Percentiles rank a stretch among this genome's conserved stretches.
phyloP scores from a whole-genome alignment of 2,329 filamentous ascomycete genomes.

The Lasiodiplodia hormozganensis region DNA sequence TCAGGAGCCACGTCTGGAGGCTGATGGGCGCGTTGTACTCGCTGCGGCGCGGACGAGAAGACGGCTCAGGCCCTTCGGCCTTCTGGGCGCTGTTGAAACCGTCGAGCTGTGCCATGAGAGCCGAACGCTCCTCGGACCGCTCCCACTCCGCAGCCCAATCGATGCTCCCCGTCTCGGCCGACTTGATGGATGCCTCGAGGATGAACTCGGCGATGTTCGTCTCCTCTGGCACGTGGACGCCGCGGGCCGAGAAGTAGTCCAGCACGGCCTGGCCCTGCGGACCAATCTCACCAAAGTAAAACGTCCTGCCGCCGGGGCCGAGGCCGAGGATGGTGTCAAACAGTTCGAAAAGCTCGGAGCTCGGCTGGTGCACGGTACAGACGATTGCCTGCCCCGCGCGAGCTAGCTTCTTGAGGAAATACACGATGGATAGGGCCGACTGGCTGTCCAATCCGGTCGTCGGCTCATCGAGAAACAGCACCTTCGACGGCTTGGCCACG shows the following conservation, averaged over 20 bases:
- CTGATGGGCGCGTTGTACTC: slow-evolving; percentile 25
- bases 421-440: slow-evolving; percentile 72
- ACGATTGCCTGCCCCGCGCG: slow-evolving; percentile 80
- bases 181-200: neutral
- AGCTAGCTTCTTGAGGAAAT: slow-evolving; percentile 74
- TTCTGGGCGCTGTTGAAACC: neutral
- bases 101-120: neutral
- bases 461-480: slow-evolving; percentile 78
- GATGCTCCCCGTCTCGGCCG: neutral
- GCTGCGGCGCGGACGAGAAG: neutral
- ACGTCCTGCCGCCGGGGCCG: slow-evolving; percentile 75
- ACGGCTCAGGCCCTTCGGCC: no score
- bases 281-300: slow-evolving; percentile 84
- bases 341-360: slow-evolving; percentile 80
- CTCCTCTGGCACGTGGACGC: slow-evolving; percentile 60
- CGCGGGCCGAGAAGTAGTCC: slow-evolving; percentile 54
- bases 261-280: slow-evolving; percentile 71
- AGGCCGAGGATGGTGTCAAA: slow-evolving; percentile 81
- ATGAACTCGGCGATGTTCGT: slow-evolving; percentile 73
- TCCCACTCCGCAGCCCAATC: neutral
- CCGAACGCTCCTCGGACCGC: neutral
- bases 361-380: slow-evolving; percentile 87
- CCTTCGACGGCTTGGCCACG: slow-evolving; percentile 67
- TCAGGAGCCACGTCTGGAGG: slow-evolving; percentile 29
- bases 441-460: slow-evolving; percentile 74